Base-by-base conservation (phyloP, 768 basidiomycete species). In the Rhodotorula kratochvilovae region DNA sequence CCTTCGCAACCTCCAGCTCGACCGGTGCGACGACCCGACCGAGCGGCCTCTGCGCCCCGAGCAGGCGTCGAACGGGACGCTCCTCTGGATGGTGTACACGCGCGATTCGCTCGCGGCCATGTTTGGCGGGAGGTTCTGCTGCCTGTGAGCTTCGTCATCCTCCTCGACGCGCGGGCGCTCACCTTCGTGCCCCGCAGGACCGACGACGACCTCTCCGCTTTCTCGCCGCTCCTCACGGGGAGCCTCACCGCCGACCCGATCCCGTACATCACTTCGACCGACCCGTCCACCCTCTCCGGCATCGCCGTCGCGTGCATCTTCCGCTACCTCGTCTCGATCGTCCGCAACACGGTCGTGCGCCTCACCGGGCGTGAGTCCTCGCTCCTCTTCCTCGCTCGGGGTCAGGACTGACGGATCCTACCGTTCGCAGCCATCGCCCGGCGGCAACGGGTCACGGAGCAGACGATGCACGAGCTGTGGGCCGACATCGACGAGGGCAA, bases 221-320 rank as follows among this genome's bases (percentile, higher is more conserved):
- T 73, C 21, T 69, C 67, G 64, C 67, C 69, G 23, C 55, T 73
- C 10, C 60, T 69, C 57, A 61, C 54, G 29, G 66, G 61, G 39
- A 65, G 63, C 5, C 39, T 66, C 56, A 55, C 65, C 5, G 64
- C 67, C 46, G 66, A 73, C 55, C 42, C 50, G 0, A 31, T 58
- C 10, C 11, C 64, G 2, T 69, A 58, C 56, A 43, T 73, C 55
- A 46, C 72, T 2, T 69, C 72, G 12, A 55, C 5, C 42, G 68
- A 69, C 19, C 27, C 68, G 27, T 36, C 27, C 19, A 54, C 63
- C 29, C 68, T 73, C n/a, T 62, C 72, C 13, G 72, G 72, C 7
- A 56, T 73, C 35, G 72, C 67, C 23, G 72, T 73, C 27, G 68
- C 67, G 16, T 35, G 56, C 17, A 66, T 69, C 46, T 73, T 73